Percentiles rank a stretch among this genome's conserved stretches.
phyloP scores from a whole-genome alignment of 441 rosid species.

The Adansonia madagascariensis region DNA sequence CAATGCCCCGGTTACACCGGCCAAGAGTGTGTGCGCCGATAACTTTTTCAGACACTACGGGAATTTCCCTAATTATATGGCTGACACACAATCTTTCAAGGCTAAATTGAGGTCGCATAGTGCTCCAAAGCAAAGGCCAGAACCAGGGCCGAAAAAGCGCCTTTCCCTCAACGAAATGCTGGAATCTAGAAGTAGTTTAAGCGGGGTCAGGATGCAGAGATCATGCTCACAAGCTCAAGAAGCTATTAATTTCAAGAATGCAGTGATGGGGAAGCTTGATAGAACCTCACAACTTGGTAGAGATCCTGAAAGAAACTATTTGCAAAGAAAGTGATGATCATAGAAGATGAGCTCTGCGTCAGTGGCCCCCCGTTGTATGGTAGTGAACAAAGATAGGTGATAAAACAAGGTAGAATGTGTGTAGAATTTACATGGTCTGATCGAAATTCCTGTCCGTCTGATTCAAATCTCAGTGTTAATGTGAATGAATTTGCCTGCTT shows the following conservation, averaged over 20 bases:
- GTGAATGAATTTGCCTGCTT: not conserved
- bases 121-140: constrained; percentile 66
- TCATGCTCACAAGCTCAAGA: constrained; percentile 68
- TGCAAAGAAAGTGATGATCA: constrained; percentile 34
- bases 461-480: not conserved
- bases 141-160: constrained; percentile 47
- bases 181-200: constrained; percentile 66
- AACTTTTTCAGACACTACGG: constrained; percentile 33
- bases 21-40: constrained; percentile 48
- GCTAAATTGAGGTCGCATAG: constrained; percentile 57
- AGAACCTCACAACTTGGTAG: constrained; percentile 44
- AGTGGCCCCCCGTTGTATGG: not conserved
- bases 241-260: constrained; percentile 58
- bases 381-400: constrained; percentile 7
- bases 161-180: constrained; percentile 52
- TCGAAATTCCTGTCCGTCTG: not conserved
- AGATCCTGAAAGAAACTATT: constrained; percentile 28
- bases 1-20: constrained; percentile 37
- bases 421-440: constrained; percentile 14
- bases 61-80: constrained; percentile 44
- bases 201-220: constrained; percentile 61
- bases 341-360: not conserved
- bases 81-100: constrained; percentile 46
- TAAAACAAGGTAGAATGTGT: not conserved
- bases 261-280: constrained; percentile 68